These are phyloP conservation scores for Capillidium rhysosporum DNA, from an alignment of 371 early-diverging fungal species.

Conservation along the genomic window DNA sequence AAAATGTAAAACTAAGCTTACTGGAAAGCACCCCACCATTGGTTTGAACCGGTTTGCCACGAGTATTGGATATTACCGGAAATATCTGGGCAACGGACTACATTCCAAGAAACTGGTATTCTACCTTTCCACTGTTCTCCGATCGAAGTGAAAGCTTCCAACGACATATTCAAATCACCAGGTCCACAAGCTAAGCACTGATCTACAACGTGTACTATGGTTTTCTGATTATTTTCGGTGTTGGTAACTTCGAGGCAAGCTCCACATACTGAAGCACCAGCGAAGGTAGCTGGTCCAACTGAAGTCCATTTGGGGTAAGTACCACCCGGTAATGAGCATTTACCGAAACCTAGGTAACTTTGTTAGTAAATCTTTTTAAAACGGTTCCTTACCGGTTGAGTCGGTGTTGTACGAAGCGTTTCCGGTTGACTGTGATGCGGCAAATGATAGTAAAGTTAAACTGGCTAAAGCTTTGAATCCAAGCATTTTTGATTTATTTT, in stretches of 20 bases:
- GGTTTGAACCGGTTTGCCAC: constrained; percentile 2
- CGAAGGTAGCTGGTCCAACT: not conserved
- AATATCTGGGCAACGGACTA: constrained; percentile 1
- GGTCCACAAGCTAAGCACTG: constrained; percentile 3
- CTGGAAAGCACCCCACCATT: constrained; percentile 7
- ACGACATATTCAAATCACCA: not conserved
- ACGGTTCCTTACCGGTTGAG: not conserved
- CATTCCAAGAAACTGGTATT: not conserved
- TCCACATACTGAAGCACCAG: not conserved
- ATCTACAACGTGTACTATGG: constrained; percentile 3
- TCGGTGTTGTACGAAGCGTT: constrained; percentile 1
- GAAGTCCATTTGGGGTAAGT: not conserved
- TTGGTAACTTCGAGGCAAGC: constrained; percentile 2
- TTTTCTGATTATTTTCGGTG: not conserved
- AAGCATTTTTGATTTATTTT: too few species aligned
- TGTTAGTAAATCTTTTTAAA: not conserved
- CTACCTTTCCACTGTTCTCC: not conserved
- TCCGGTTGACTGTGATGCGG: not conserved
- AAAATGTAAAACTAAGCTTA: not conserved
- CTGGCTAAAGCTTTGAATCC: too few species aligned
- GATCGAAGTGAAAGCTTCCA: not conserved
- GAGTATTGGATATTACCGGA: not conserved
- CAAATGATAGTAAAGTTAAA: not conserved
- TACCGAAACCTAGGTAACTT: not conserved
- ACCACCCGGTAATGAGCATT: not conserved